These are phyloP conservation scores for Pachyrhizus erosus DNA, from an alignment of 306 rosid genomes.

Conservation along the genomic window DNA sequence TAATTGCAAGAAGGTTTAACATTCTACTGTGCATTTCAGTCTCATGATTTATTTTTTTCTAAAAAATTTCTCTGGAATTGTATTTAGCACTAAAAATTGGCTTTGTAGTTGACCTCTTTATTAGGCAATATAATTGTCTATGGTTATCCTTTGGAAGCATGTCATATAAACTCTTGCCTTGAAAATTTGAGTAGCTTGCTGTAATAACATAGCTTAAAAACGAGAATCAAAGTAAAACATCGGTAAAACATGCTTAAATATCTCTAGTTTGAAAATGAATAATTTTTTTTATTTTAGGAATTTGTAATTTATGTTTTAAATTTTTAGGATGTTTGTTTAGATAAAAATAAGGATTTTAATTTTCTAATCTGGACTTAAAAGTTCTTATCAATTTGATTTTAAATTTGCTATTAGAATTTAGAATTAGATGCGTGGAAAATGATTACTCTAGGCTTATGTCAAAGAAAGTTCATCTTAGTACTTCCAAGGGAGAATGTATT, in stretches of 20 bases:
- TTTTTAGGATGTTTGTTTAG: too few relatives aligned
- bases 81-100: background rate
- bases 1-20: constrained; percentile 21
- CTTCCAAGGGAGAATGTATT: background rate
- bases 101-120: background rate
- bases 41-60: constrained; percentile 21
- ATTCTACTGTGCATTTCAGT: constrained; percentile 39
- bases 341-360: too few relatives aligned
- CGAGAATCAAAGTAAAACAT: background rate
- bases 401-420: background rate
- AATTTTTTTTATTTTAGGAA: too few relatives aligned
- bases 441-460: background rate
- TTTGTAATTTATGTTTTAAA: too few relatives aligned
- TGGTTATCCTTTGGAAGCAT: background rate
- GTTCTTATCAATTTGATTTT: too few relatives aligned
- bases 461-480: background rate
- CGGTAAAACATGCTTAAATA: too few relatives aligned
- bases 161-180: background rate
- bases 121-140: background rate
- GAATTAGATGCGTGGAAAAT: background rate
- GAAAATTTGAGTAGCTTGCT: constrained; percentile 17
- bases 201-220: background rate
- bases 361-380: too few relatives aligned
- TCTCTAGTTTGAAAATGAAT: too few relatives aligned
- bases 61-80: background rate